phyloP scores from a whole-genome alignment of 2,329 filamentous ascomycete genomes.

The Curvularia sp. region DNA sequence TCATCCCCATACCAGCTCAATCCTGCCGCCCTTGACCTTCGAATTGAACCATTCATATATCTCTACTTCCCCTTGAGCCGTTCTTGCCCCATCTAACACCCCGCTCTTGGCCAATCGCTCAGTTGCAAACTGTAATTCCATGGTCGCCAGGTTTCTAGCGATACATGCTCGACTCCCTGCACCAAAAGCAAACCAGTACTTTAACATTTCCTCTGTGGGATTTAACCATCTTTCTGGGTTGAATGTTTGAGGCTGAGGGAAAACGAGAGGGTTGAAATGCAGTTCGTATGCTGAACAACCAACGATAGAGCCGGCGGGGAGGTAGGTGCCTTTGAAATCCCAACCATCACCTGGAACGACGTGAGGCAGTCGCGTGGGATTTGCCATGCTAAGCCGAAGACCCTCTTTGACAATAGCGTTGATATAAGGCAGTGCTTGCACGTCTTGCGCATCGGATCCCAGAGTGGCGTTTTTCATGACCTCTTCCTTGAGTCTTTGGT shows the following conservation, averaged over 20 bases:
- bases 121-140: slow-evolving; percentile 42
- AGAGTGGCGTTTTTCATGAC: slow-evolving; percentile 24
- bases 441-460: slow-evolving; percentile 21
- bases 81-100: slow-evolving; percentile 55
- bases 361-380: slow-evolving; percentile 43
- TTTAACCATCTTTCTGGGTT: slow-evolving; percentile 46
- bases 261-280: slow-evolving; percentile 33
- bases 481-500: slow-evolving; percentile 31
- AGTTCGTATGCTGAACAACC: slow-evolving; percentile 42
- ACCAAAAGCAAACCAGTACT: slow-evolving; percentile 43
- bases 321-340: slow-evolving; percentile 34
- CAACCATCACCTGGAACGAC: slow-evolving; percentile 39
- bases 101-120: slow-evolving; percentile 54
- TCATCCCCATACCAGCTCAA: slow-evolving; percentile 48
- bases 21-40: slow-evolving; percentile 59
- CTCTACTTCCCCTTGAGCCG: slow-evolving; percentile 54
- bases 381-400: slow-evolving; percentile 54
- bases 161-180: slow-evolving; percentile 44
- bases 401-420: slow-evolving; percentile 58
- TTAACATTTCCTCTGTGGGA: slow-evolving; percentile 42
- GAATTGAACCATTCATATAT: slow-evolving; percentile 66
- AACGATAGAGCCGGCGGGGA: slow-evolving; percentile 36
- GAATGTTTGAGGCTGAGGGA: slow-evolving; percentile 29
- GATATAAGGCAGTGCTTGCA: slow-evolving; percentile 52
- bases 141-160: slow-evolving; percentile 41